These are phyloP conservation scores for Lactarius sp. DNA, from an alignment of 768 basidiomycete genomes.

Conservation along the genomic window DNA sequence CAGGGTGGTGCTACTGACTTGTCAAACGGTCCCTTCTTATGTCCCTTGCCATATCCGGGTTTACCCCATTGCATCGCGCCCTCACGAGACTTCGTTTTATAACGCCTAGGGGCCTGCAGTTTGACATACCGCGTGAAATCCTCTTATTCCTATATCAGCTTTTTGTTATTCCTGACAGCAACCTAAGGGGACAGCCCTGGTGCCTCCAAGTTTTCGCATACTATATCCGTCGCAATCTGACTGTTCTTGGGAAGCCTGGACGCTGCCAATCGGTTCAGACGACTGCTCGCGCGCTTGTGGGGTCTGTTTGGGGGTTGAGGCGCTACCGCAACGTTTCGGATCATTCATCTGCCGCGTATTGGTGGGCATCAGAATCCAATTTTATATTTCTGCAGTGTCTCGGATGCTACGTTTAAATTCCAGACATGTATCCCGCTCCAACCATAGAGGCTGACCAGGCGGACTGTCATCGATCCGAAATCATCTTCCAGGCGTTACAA, in stretches of 20 bases:
- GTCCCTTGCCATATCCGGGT: too few relatives aligned
- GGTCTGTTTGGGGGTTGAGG: not conserved
- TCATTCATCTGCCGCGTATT: not conserved
- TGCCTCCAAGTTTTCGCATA: not conserved
- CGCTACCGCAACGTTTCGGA: not conserved
- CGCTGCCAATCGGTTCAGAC: not conserved
- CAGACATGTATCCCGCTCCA: conserved; percentile 37
- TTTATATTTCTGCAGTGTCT: not conserved
- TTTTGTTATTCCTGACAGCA: not conserved
- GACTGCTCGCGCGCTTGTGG: not conserved
- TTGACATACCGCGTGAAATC: too few relatives aligned
- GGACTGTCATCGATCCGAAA: conserved; percentile 22
- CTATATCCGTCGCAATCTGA: not conserved
- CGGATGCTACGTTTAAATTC: not conserved
- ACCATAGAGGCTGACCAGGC: conserved; percentile 30
- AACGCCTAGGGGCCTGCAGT: too few relatives aligned
- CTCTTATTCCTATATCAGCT: too few relatives aligned
- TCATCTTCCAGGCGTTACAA: conserved; percentile 32
- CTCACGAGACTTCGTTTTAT: too few relatives aligned
- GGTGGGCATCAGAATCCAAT: not conserved
- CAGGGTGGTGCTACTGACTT: too few relatives aligned
- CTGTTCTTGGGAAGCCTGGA: not conserved
- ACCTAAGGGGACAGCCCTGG: not conserved
- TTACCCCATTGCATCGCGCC: too few relatives aligned
- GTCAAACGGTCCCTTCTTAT: too few relatives aligned